Percentiles rank a stretch among this genome's conserved stretches.
Evolutionary conservation across 495 filamentous ascomycete species (phyloP).

Genomic region (Xylaria palmicola): DNA sequence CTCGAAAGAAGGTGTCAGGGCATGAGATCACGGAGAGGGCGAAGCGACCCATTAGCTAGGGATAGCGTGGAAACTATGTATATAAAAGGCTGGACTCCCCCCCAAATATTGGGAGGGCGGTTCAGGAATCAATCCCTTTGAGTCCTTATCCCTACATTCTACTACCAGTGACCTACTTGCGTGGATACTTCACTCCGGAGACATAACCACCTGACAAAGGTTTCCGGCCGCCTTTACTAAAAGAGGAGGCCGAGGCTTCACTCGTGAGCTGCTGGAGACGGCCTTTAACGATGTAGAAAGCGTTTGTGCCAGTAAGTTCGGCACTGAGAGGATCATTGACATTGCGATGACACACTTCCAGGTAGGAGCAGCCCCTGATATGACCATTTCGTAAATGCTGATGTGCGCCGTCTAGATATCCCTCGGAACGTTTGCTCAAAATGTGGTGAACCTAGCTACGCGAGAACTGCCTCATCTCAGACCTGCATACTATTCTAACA

Average conservation of each 20-base stretch:
- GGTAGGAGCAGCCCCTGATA: background rate
- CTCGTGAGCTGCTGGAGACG: background rate
- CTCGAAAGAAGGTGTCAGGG: too few relatives aligned
- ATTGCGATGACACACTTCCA: slow-evolving; percentile 1
- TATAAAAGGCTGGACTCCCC: too few relatives aligned
- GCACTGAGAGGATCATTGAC: background rate
- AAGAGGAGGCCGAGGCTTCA: background rate
- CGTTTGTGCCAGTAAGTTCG: background rate
- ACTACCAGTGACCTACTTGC: too few relatives aligned
- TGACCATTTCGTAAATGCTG: background rate
- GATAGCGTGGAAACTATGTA: too few relatives aligned
- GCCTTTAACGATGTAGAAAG: background rate
- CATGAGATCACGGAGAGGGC: too few relatives aligned
- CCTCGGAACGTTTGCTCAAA: slow-evolving; percentile 24
- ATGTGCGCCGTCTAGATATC: slow-evolving; percentile 15
- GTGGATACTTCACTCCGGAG: too few relatives aligned
- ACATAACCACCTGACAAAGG: too few relatives aligned
- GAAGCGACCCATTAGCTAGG: too few relatives aligned
- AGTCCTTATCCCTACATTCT: too few relatives aligned
- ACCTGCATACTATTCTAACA: slow-evolving; percentile 24
- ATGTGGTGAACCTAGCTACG: slow-evolving; percentile 28
- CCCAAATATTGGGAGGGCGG: too few relatives aligned
- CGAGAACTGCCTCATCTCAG: slow-evolving; percentile 32
- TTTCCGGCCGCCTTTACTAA: background rate
- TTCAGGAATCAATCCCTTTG: too few relatives aligned